Evolutionary conservation across 2,329 filamentous ascomycete species (phyloP), one percentile per base, ranked within the genome.

Genomic region (Botrytis tulipae): DNA sequence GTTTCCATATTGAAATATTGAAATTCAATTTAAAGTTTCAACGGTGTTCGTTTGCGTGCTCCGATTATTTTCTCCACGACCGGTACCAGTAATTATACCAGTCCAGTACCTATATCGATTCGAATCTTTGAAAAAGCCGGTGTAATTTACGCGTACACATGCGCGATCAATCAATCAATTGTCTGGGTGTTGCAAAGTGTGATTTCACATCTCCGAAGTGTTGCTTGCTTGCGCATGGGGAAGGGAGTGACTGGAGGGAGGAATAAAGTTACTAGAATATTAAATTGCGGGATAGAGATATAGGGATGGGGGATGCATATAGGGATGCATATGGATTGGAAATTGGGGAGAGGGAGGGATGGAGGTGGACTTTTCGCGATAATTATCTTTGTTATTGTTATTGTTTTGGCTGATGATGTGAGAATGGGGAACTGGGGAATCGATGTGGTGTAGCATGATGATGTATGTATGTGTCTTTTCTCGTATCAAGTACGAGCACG

Each of bases 11-110:
- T 42, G 37, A 20, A 44, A 44, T 63, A 54, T 54, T 54, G 37
- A 62, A 62, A 62, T 29, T 40, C 25, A 18, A 63, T 22, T 29
- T 42, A 63, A 63, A 32, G 61, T 63, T 63, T 63, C 61, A 44
- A 63, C 61, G 61, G 29, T 29, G 37, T 44, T 18, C 18, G 18
- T 20, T 20, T 9, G 44, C 20, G 16, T 4, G 37, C 61, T 44
- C 61, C 61, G 44, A 63, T 63, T 57, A n/a, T 51, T 20, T 9
- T 25, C 22, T 25, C 46, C n/a, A n/a, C 32, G 25, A 25, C 46
- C 46, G 42, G 35, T 35, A 35, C 35, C 35, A 35, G 35, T 35
- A 35, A 35, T 35, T 35, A 6, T 35, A 35, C 35, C 35, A 35
- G 35, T 35, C 35, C 35, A 35, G 35, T 35, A 4, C 5, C 3